Conservation (phyloP, 2,329 filamentous ascomycete genomes). For the Pseudocercospora vitis region DNA sequence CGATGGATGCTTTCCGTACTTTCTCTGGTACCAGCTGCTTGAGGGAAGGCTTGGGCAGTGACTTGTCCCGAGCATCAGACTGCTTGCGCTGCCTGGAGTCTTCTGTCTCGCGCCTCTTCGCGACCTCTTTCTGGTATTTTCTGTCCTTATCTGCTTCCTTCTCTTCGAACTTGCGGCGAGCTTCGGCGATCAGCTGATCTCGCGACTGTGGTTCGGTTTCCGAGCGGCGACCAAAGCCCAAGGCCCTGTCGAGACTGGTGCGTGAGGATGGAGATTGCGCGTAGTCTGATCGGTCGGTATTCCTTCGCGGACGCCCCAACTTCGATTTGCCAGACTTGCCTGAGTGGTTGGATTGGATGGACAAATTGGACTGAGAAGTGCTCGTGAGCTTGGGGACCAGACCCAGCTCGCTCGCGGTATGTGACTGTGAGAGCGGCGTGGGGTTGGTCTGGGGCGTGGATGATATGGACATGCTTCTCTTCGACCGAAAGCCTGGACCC, state of each 20-base stretch:
- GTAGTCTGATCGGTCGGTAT: slow-evolving; percentile 51
- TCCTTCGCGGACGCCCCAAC: slow-evolving; percentile 47
- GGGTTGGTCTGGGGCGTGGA: slow-evolving; percentile 33
- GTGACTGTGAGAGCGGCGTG: slow-evolving; percentile 36
- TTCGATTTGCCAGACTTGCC: slow-evolving; percentile 38
- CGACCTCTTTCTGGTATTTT: slow-evolving; percentile 55
- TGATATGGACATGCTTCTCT: slow-evolving; percentile 48
- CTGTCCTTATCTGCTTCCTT: slow-evolving; percentile 59
- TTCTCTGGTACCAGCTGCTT: slow-evolving; percentile 29
- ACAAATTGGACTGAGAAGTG: slow-evolving; percentile 55
- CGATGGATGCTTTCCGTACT: slow-evolving; percentile 20
- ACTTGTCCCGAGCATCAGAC: slow-evolving; percentile 39
- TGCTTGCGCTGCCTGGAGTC: slow-evolving; percentile 38
- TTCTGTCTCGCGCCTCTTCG: slow-evolving; percentile 43
- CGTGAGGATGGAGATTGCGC: slow-evolving; percentile 53
- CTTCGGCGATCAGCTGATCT: slow-evolving; percentile 57
- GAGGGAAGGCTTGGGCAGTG: slow-evolving; percentile 34
- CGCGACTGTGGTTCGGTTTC: slow-evolving; percentile 55
- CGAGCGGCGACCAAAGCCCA: slow-evolving; percentile 46
- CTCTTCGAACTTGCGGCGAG: slow-evolving; percentile 58
- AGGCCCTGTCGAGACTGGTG: slow-evolving; percentile 58
- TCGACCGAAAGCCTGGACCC: slow-evolving; percentile 40
- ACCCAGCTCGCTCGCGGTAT: slow-evolving; percentile 40
- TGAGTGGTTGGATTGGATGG: slow-evolving; percentile 43
- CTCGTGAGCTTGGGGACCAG: slow-evolving; percentile 51